Evolutionary conservation across 192 early-diverging fungal species (phyloP), one percentile per base, ranked within the genome.

Genomic region (Mortierella antarctica): DNA sequence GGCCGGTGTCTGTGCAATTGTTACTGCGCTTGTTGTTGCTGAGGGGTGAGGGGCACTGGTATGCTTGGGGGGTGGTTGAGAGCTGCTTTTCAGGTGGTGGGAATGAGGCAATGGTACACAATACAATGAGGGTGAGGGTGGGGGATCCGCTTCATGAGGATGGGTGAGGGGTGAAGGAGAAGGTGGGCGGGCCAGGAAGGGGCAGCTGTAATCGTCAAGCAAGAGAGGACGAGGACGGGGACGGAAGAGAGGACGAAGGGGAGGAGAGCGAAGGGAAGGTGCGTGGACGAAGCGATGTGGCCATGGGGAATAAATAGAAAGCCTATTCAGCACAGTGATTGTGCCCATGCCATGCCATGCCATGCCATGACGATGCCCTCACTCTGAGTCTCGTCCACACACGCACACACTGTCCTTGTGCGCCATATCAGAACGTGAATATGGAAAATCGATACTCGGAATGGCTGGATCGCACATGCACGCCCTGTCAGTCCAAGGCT

Each of bases 41-140:
- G 59, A 1, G 44, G 17, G 31, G 31, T 31, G 31, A n/a, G 31
- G 31, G 31, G 31, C 31, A 31, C 31, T 31, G 31, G 31, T 31
- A 31, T 31, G 31, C 31, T 46, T 62, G 59, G 3, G 44, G 7
- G 42, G 4, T 12, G 9, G n/a, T 62, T 46, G 41, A n/a, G 59
- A 8, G n/a, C 15, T 17, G 59, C 15, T 48, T 47, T 64, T 52
- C 62, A 64, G 21, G 50, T 49, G 45, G 48, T 64, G 14, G 47
- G 62, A 64, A 52, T 52, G 62, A 49, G 47, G 20, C 48, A 20
- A 20, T 8, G 13, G 17, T 7, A 41, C 21, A 47, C 39, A n/a
- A 42, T 46, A 6, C 10, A 64, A 21, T 20, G 4, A 8, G 9
- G 57, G 57, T 6, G 39, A 15, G 20, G 31, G 15, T 20, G 47